Percentiles rank a stretch among this genome's conserved stretches.
These are phyloP conservation scores for Trichoderma hamatum DNA, from an alignment of 2,329 filamentous ascomycete genomes.

Conservation along the genomic window DNA sequence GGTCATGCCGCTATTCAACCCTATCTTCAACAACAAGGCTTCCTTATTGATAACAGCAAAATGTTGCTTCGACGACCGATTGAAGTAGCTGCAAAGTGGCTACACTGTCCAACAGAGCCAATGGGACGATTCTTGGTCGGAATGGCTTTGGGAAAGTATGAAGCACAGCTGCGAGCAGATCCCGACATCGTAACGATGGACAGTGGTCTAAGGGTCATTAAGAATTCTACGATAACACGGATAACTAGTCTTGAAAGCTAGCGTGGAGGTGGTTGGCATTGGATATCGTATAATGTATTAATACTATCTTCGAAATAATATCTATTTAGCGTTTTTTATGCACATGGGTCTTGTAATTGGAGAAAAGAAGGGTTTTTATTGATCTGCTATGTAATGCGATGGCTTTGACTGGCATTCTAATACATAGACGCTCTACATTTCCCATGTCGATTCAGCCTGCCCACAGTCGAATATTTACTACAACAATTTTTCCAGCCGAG, in stretches of 20 bases:
- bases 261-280: not conserved
- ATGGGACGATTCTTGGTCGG: conserved; percentile 6
- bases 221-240: not conserved
- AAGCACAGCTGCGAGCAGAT: not conserved
- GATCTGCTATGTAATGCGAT: not conserved
- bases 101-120: conserved; percentile 15
- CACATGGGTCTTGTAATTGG: not conserved
- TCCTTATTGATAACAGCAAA: not conserved
- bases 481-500: conserved; percentile 1
- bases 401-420: not conserved
- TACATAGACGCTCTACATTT: not conserved
- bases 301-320: not conserved
- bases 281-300: not conserved
- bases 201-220: conserved; percentile 11
- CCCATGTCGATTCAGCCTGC: not conserved
- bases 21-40: not conserved
- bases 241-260: not conserved
- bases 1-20: conserved; percentile 4
- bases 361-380: not conserved
- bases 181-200: not conserved
- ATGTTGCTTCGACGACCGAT: conserved; percentile 2
- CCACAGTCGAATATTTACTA: not conserved
- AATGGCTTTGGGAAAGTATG: conserved; percentile 10
- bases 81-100: conserved; percentile 10
- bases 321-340: not conserved